Evolutionary conservation across 164 flowering plant species (phyloP), one percentile per base, ranked within the genome.

Genomic region (Stephania japonica): DNA sequence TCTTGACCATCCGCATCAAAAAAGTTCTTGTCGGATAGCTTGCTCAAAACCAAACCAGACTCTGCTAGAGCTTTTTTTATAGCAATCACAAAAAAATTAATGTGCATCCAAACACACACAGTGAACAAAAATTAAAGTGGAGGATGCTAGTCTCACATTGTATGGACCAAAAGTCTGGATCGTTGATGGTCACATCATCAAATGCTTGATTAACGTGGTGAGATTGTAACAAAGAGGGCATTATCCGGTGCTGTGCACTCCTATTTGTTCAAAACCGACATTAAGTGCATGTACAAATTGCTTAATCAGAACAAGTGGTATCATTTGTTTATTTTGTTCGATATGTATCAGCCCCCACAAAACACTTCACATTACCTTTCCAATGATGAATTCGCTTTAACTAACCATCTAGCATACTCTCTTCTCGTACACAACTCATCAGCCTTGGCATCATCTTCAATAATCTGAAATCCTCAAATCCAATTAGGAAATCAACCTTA

Each of bases 331-430:
- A 42, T 26, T 9, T 59, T 23, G 25, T 19, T 6, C 25, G 4
- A n/a, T 56, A 66, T 42, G 44, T 73, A 73, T 21, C 26, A 26
- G 53, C 32, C 21, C 7, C 19, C 1, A 41, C 16, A 6, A 41
- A 24, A n/a, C 38, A 69, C 53, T 43, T 25, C 61, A 66, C 65
- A n/a, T 61, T 85, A 95, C 99, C 98, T 91, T 84, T 91, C 98
- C 73, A 95, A 79, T 12, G 77, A 73, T 5, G 82, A 85, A 78
- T 85, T 88, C 47, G 81, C 77, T 77, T 80, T 84, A 67, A 90
- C 83, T 43, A 95, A 78, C 99, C 98, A 92, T 79, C 98, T 86
- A 13, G 93, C 96, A 85, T 90, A 95, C 77, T 92, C 96, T 79
- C 96, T 84, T 76, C 91, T 85, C 11, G 92, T 89, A 79, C 99